phyloP scores from a whole-genome alignment of 768 basidiomycete species.

The Pleurotus ostreatus region DNA sequence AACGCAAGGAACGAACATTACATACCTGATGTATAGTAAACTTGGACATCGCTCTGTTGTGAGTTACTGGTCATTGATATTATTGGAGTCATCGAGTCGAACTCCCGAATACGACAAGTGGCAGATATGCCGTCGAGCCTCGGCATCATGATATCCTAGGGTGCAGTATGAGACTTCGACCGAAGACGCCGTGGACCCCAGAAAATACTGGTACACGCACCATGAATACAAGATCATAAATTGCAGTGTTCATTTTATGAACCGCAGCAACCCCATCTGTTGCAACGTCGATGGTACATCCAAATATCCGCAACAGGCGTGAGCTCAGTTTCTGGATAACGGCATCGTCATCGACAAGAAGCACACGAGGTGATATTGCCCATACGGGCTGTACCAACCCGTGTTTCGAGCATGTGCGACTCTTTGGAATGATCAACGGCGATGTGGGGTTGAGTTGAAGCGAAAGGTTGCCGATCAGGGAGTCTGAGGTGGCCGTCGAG shows the following conservation, averaged over 20 bases:
- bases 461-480: background rate
- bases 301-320: slow-evolving; percentile 3
- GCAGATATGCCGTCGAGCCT: slow-evolving; percentile 4
- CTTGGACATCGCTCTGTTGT: background rate
- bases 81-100: slow-evolving; percentile 2
- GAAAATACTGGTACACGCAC: background rate
- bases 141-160: slow-evolving; percentile 6
- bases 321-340: slow-evolving; percentile 5
- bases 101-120: background rate
- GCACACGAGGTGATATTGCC: slow-evolving; percentile 5
- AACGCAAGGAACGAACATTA: no score
- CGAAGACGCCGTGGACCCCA: no score
- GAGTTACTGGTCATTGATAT: slow-evolving; percentile 7
- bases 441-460: background rate
- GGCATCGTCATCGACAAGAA: slow-evolving; percentile 4
- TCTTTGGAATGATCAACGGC: background rate
- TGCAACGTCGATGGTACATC: slow-evolving; percentile 1
- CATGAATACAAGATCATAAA: slow-evolving; percentile 7
- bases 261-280: slow-evolving; percentile 5
- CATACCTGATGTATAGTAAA: slow-evolving; percentile 4
- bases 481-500: background rate
- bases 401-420: background rate
- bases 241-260: background rate
- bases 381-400: background rate
- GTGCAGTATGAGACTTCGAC: background rate